phyloP scores from a whole-genome alignment of 768 basidiomycete species.

The Suillus decipiens region DNA sequence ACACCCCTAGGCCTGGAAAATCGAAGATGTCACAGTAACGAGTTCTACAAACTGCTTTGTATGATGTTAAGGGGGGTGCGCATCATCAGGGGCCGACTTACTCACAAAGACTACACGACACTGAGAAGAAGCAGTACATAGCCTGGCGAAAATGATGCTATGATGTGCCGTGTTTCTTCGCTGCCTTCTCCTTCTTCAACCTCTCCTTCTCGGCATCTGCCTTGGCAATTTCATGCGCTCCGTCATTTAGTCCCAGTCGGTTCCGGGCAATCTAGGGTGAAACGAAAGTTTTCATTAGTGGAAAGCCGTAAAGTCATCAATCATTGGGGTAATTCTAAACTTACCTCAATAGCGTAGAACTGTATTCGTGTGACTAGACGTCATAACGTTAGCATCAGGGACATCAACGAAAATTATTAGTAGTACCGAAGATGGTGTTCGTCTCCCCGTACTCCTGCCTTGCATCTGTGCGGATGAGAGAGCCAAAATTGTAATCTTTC shows the following conservation, averaged over 20 bases:
- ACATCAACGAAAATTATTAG: not conserved
- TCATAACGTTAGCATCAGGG: slow-evolving; percentile 15
- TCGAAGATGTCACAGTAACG: not conserved
- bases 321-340: slow-evolving; percentile 16
- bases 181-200: slow-evolving; percentile 54
- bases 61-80: not conserved
- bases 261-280: slow-evolving; percentile 81
- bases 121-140: not conserved
- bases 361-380: slow-evolving; percentile 38
- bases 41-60: not conserved
- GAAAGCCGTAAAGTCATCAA: not conserved
- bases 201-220: slow-evolving; percentile 55
- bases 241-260: slow-evolving; percentile 86
- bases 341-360: slow-evolving; percentile 92
- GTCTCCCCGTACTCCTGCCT: slow-evolving; percentile 82
- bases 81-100: not conserved
- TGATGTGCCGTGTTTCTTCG: slow-evolving; percentile 37
- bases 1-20: not conserved
- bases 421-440: slow-evolving; percentile 90
- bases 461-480: slow-evolving; percentile 82
- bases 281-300: slow-evolving; percentile 4
- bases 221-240: slow-evolving; percentile 79
- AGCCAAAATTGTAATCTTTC: slow-evolving; percentile 96
- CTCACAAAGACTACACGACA: slow-evolving; percentile 8
- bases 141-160: slow-evolving; percentile 15